Evolutionary conservation across 306 rosid species (phyloP).

Genomic region (Lablab purpureus): DNA sequence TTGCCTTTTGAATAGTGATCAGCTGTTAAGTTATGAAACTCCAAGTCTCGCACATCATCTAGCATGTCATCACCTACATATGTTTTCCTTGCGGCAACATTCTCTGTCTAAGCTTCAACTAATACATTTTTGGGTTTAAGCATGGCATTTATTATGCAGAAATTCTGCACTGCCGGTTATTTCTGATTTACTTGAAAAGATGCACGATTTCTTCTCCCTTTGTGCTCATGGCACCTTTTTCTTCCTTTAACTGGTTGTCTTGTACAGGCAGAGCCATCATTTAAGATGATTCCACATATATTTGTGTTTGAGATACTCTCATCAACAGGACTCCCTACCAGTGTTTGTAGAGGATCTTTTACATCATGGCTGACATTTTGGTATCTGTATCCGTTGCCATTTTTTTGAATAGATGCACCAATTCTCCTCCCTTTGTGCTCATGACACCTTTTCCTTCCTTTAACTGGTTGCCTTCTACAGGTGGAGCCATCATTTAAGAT

Average conservation of each 20-base stretch:
- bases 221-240: slow-evolving; percentile 81
- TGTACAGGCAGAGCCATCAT: slow-evolving; percentile 71
- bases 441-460: slow-evolving; percentile 76
- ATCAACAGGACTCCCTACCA: slow-evolving; percentile 36
- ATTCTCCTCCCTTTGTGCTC: slow-evolving; percentile 81
- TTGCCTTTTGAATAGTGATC: slow-evolving; percentile 24
- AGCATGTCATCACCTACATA: slow-evolving; percentile 16
- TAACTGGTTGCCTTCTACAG: slow-evolving; percentile 59
- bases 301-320: slow-evolving; percentile 40
- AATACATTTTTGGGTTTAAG: slow-evolving; percentile 22
- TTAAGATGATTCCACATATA: slow-evolving; percentile 69
- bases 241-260: slow-evolving; percentile 64
- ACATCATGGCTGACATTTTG: slow-evolving; percentile 37
- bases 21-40: slow-evolving; percentile 8
- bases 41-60: slow-evolving; percentile 15
- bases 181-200: slow-evolving; percentile 35
- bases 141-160: slow-evolving; percentile 8
- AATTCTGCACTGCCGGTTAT: slow-evolving; percentile 20
- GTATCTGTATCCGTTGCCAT: slow-evolving; percentile 35
- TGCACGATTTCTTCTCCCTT: slow-evolving; percentile 67
- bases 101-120: slow-evolving; percentile 17
- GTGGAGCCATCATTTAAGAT: slow-evolving; percentile 65
- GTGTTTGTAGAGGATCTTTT: slow-evolving; percentile 36
- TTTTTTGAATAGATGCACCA: slow-evolving; percentile 8
- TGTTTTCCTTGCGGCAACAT: slow-evolving; percentile 13